Evolutionary conservation across 2,329 filamentous ascomycete genomes (phyloP).

Genomic region (Colletotrichum aenigma): DNA sequence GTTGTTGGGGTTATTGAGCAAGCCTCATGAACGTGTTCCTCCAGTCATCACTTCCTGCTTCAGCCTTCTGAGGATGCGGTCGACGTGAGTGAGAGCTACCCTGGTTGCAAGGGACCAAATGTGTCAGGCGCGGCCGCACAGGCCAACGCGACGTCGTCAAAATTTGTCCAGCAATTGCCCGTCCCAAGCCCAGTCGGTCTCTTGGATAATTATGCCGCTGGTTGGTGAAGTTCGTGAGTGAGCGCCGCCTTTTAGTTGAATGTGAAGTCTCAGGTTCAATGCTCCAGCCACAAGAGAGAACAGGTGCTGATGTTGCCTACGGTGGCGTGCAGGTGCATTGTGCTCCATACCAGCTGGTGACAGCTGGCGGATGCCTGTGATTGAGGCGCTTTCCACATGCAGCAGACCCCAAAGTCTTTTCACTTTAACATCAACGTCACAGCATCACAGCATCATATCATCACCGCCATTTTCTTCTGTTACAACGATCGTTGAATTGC

Average conservation of each 20-base stretch:
- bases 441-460: not conserved
- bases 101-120: not conserved
- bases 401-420: not conserved
- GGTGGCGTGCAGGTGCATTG: not conserved
- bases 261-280: constrained; percentile 2
- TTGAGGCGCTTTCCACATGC: not conserved
- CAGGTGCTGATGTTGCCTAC: not conserved
- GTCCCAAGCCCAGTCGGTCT: not conserved
- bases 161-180: not conserved
- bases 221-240: not conserved
- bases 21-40: not conserved
- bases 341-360: not conserved
- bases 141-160: not conserved
- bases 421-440: not conserved
- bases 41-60: not conserved
- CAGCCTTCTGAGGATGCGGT: not conserved
- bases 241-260: not conserved
- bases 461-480: not conserved
- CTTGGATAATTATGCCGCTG: not conserved
- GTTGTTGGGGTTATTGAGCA: not conserved
- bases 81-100: not conserved
- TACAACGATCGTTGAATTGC: constrained; percentile 4
- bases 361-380: not conserved
- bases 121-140: constrained; percentile 3
- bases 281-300: not conserved